These are phyloP conservation scores for Borealophlyctis nickersoniae DNA, from an alignment of 192 early-diverging fungal genomes.

Conservation along the genomic window DNA sequence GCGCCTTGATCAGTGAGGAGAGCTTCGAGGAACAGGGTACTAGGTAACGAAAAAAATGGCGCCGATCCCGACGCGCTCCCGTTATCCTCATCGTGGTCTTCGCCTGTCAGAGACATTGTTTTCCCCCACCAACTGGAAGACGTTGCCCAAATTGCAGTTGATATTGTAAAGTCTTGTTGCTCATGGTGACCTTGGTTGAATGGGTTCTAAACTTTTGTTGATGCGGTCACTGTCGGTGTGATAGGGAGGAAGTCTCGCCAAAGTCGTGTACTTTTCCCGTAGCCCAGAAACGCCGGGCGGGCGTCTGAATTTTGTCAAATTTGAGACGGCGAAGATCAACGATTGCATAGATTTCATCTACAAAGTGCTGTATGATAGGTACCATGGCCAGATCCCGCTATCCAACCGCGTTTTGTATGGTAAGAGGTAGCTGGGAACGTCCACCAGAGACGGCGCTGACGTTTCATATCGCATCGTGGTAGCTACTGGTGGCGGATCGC, in stretches of 20 bases:
- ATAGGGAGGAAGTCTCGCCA: conserved; percentile 56
- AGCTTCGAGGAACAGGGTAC: conserved; percentile 16
- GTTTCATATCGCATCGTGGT: conserved; percentile 54
- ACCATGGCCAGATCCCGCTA: conserved; percentile 33
- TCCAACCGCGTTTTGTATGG: conserved; percentile 28
- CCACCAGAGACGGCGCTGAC: neutral
- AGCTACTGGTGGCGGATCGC: conserved; percentile 88
- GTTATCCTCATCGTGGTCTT: neutral
- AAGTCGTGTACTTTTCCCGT: conserved; percentile 61
- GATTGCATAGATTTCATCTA: conserved; percentile 82
- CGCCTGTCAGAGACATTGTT: conserved; percentile 67
- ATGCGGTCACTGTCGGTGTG: neutral
- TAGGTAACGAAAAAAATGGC: neutral
- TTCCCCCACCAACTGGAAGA: conserved; percentile 83
- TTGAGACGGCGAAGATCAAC: conserved; percentile 91
- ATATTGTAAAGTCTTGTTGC: conserved; percentile 65
- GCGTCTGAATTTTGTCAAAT: conserved; percentile 85
- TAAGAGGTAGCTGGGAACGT: conserved; percentile 1
- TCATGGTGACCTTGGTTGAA: neutral
- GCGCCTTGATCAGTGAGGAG: conserved; percentile 27
- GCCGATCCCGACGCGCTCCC: no score
- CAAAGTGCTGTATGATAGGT: conserved; percentile 51
- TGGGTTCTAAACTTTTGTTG: neutral
- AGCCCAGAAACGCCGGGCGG: conserved; percentile 61
- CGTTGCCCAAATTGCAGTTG: conserved; percentile 85